A percentile compares a stretch with the other conserved stretches of the same genome.
Conservation (phyloP, 164 flowering plant species). For the Vitis amurensis region DNA sequence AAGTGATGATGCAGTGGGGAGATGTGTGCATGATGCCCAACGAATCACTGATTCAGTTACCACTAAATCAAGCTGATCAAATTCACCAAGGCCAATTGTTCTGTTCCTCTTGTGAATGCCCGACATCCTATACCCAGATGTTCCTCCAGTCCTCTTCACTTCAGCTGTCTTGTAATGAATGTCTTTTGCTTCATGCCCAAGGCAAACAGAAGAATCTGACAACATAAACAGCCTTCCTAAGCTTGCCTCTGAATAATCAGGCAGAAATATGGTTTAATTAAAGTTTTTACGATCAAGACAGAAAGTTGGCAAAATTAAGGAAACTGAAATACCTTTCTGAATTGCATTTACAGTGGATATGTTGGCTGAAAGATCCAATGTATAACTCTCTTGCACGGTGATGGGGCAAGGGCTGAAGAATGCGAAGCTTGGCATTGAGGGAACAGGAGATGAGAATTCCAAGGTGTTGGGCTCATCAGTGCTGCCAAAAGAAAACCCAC, state of each 20-base stretch:
- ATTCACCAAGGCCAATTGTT: slow-evolving; percentile 78
- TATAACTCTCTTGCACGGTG: slow-evolving; percentile 24
- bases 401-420: slow-evolving; percentile 50
- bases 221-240: slow-evolving; percentile 30
- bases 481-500: slow-evolving; percentile 54
- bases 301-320: background rate
- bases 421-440: slow-evolving; percentile 66
- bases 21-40: slow-evolving; percentile 83
- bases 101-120: slow-evolving; percentile 62
- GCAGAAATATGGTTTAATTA: background rate
- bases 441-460: slow-evolving; percentile 46
- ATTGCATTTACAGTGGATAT: slow-evolving; percentile 17
- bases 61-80: slow-evolving; percentile 62
- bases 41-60: slow-evolving; percentile 73
- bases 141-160: slow-evolving; percentile 31
- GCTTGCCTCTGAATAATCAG: slow-evolving; percentile 37
- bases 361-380: slow-evolving; percentile 18
- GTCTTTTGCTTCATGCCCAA: slow-evolving; percentile 16
- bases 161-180: slow-evolving; percentile 29
- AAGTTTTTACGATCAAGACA: background rate
- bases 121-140: slow-evolving; percentile 29
- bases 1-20: slow-evolving; percentile 55
- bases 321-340: slow-evolving; percentile 38
- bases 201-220: slow-evolving; percentile 24
- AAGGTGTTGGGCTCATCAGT: slow-evolving; percentile 28